phyloP scores from a whole-genome alignment of 306 rosid species.

The Prunus fruticosa region DNA sequence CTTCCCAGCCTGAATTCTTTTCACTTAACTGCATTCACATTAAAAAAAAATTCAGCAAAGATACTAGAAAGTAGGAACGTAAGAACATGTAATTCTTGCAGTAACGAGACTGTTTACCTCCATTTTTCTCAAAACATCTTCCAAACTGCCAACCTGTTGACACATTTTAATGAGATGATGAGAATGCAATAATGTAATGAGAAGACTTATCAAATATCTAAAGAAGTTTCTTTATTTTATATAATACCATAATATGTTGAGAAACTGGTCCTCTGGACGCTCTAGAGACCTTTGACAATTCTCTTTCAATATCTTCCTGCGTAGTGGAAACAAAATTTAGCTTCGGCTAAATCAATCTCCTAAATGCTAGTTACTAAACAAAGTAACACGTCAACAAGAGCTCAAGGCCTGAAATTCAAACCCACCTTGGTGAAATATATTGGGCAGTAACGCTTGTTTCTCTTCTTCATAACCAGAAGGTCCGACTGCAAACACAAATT shows the following conservation, averaged over 20 bases:
- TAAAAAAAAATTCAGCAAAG: slow-evolving; percentile 5
- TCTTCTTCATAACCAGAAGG: slow-evolving; percentile 85
- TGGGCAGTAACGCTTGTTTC: slow-evolving; percentile 91
- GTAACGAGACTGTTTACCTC: slow-evolving; percentile 57
- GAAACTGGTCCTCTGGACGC: slow-evolving; percentile 61
- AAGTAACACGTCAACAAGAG: background rate
- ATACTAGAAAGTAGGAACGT: slow-evolving; percentile 9
- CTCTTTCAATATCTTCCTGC: slow-evolving; percentile 93
- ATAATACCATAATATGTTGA: slow-evolving; percentile 71
- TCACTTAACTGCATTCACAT: slow-evolving; percentile 66
- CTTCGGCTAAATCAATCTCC: slow-evolving; percentile 6
- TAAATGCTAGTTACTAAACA: background rate
- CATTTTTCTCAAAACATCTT: slow-evolving; percentile 91
- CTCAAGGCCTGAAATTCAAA: slow-evolving; percentile 21
- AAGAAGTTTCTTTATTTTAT: background rate
- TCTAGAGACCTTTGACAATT: slow-evolving; percentile 67
- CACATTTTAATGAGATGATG: slow-evolving; percentile 1
- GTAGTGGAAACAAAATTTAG: slow-evolving; percentile 22
- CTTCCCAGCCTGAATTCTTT: slow-evolving; percentile 86
- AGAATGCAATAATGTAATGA: background rate
- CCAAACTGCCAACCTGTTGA: slow-evolving; percentile 84
- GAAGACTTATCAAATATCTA: background rate
- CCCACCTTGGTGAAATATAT: slow-evolving; percentile 85
- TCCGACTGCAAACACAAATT: slow-evolving; percentile 63
- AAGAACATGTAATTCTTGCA: background rate